phyloP scores from a whole-genome alignment of 352 stramenopile genomes.

The Thalassiosira livingstoniorum region DNA sequence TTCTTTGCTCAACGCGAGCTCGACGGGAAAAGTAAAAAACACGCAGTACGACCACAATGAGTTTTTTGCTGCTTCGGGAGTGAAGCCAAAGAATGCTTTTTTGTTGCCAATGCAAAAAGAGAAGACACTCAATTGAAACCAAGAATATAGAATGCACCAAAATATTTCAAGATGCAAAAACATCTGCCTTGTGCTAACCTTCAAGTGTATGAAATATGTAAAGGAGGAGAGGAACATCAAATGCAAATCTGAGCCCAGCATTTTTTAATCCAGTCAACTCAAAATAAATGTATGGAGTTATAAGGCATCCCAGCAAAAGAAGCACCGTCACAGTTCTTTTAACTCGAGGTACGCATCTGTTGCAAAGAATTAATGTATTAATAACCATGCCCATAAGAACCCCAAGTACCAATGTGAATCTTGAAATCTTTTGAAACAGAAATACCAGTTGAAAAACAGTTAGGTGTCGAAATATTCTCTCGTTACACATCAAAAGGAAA shows the following conservation, averaged over 20 bases:
- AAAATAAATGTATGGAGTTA: neutral
- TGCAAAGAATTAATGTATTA: too few relatives aligned
- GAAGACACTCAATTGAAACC: neutral
- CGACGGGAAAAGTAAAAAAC: conserved; percentile 3
- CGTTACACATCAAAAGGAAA: too few relatives aligned
- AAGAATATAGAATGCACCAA: neutral
- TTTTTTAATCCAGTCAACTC: neutral
- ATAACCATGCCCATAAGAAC: too few relatives aligned
- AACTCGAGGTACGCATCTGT: too few relatives aligned
- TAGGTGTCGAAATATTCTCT: too few relatives aligned
- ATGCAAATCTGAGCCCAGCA: neutral
- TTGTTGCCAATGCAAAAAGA: neutral
- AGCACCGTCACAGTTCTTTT: too few relatives aligned
- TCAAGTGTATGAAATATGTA: neutral
- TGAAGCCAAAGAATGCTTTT: neutral
- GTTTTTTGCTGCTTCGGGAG: neutral
- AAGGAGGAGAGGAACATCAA: neutral
- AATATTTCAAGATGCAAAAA: neutral
- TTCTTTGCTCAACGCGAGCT: neutral
- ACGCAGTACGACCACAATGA: conserved; percentile 2
- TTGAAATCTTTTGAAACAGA: too few relatives aligned
- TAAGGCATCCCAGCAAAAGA: too few relatives aligned
- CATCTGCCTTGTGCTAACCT: neutral
- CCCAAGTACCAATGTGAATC: too few relatives aligned
- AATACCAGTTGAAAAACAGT: too few relatives aligned